Evolutionary conservation across 1,284 basidiomycete species (phyloP).

Genomic region (Bondarzewia mesenterica): DNA sequence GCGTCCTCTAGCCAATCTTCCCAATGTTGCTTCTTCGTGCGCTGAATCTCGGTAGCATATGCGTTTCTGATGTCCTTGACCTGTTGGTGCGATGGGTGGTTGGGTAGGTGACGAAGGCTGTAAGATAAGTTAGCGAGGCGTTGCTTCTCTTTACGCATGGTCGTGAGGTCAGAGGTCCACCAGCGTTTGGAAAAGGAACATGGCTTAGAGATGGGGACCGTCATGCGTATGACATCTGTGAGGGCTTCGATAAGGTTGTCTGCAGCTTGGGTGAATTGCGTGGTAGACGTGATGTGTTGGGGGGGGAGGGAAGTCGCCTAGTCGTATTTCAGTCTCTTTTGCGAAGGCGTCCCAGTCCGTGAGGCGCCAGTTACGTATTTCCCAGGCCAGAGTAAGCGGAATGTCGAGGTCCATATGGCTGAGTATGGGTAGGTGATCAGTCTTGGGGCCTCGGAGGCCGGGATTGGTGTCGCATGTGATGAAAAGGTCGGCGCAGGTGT

Average conservation of each 20-base stretch:
- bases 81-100: slow-evolving; percentile 12
- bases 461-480: slow-evolving; percentile 14
- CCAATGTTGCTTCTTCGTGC: slow-evolving; percentile 26
- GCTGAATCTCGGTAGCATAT: slow-evolving; percentile 23
- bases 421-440: slow-evolving; percentile 23
- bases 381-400: background rate
- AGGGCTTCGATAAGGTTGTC: slow-evolving; percentile 13
- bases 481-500: slow-evolving; percentile 11
- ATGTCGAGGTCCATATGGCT: slow-evolving; percentile 10
- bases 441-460: slow-evolving; percentile 7
- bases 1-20: slow-evolving; percentile 24
- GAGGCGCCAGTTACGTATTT: slow-evolving; percentile 14
- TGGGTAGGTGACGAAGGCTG: background rate
- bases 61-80: slow-evolving; percentile 16
- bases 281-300: background rate
- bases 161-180: slow-evolving; percentile 22
- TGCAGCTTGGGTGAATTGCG: slow-evolving; percentile 9
- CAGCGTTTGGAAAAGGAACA: slow-evolving; percentile 21
- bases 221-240: slow-evolving; percentile 10
- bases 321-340: slow-evolving; percentile 4
- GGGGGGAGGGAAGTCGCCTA: background rate
- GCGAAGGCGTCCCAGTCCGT: slow-evolving; percentile 19
- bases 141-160: slow-evolving; percentile 5
- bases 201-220: slow-evolving; percentile 17
- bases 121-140: background rate